Evolutionary conservation across 2,329 filamentous ascomycete genomes (phyloP).

Genomic region (Kalmusia sp.): DNA sequence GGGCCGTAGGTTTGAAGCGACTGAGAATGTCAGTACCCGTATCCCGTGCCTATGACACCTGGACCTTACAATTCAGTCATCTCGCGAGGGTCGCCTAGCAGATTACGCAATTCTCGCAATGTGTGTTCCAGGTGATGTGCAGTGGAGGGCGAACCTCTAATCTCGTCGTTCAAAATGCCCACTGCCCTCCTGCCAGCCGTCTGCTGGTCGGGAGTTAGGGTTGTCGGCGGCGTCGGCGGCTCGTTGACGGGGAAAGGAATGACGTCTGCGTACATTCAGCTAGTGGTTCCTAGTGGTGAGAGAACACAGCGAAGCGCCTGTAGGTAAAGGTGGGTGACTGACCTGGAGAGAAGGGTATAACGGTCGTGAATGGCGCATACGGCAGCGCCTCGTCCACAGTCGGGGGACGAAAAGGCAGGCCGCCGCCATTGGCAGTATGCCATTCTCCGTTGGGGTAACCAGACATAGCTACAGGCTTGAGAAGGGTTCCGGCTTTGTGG

Average conservation of each 20-base stretch:
- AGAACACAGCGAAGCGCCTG: constrained; percentile 16
- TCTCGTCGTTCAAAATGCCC: constrained; percentile 75
- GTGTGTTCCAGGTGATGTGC: constrained; percentile 74
- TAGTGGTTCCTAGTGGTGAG: constrained; percentile 18
- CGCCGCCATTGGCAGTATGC: constrained; percentile 41
- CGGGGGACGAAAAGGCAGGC: constrained; percentile 49
- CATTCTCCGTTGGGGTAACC: constrained; percentile 32
- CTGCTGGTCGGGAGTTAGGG: constrained; percentile 53
- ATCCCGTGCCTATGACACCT: not conserved
- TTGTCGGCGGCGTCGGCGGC: constrained; percentile 48
- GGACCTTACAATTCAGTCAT: constrained; percentile 70
- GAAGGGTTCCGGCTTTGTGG: constrained; percentile 17
- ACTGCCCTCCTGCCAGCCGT: constrained; percentile 61
- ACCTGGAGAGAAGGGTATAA: constrained; percentile 81
- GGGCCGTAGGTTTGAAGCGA: constrained; percentile 39
- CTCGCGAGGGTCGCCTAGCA: constrained; percentile 72
- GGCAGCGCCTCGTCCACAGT: constrained; percentile 77
- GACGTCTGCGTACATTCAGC: constrained; percentile 48
- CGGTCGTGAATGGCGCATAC: constrained; percentile 82
- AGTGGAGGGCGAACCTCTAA: constrained; percentile 62
- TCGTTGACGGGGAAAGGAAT: constrained; percentile 54
- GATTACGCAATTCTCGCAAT: constrained; percentile 75
- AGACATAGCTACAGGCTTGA: constrained; percentile 30
- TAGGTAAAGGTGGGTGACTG: constrained; percentile 37
- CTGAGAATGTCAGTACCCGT: constrained; percentile 27